phyloP scores from a whole-genome alignment of 2,329 filamentous ascomycete genomes.

The Teratosphaeria zuluensis region DNA sequence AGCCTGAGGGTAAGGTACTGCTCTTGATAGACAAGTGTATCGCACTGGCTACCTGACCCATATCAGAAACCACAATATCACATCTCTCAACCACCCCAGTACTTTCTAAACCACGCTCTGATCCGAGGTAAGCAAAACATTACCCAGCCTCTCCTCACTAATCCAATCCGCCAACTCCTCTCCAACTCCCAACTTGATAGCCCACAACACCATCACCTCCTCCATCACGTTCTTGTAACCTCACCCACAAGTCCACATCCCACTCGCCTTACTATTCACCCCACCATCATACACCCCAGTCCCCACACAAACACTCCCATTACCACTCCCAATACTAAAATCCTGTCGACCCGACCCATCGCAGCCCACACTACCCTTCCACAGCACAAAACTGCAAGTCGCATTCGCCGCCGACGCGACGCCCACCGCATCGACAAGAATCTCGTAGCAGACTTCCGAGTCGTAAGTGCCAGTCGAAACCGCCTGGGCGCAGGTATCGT shows the following conservation, averaged over 20 bases:
- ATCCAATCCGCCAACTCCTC: too few relatives aligned
- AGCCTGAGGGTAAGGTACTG: too few relatives aligned
- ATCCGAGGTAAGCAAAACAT: too few relatives aligned
- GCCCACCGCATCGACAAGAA: slow-evolving; percentile 9
- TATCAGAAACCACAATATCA: too few relatives aligned
- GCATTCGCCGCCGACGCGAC: slow-evolving; percentile 9
- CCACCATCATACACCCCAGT: slow-evolving; percentile 18
- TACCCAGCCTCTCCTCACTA: too few relatives aligned
- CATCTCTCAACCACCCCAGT: too few relatives aligned
- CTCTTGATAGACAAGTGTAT: too few relatives aligned
- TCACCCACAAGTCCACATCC: slow-evolving; percentile 16
- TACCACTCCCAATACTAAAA: slow-evolving; percentile 1
- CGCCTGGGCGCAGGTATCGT: slow-evolving; percentile 6
- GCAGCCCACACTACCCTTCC: neutral
- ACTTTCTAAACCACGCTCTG: too few relatives aligned
- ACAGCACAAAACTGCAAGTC: slow-evolving; percentile 15
- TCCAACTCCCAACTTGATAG: too few relatives aligned
- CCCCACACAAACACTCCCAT: slow-evolving; percentile 9
- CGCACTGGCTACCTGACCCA: too few relatives aligned
- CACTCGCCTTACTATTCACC: slow-evolving; percentile 12
- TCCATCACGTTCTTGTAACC: slow-evolving; percentile 26
- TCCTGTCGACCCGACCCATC: neutral
- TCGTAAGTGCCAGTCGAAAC: slow-evolving; percentile 9
- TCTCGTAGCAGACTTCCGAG: slow-evolving; percentile 7
- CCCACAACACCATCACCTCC: too few relatives aligned